Base-by-base conservation (phyloP, 495 filamentous ascomycete species). In the Terfezia boudieri region DNA sequence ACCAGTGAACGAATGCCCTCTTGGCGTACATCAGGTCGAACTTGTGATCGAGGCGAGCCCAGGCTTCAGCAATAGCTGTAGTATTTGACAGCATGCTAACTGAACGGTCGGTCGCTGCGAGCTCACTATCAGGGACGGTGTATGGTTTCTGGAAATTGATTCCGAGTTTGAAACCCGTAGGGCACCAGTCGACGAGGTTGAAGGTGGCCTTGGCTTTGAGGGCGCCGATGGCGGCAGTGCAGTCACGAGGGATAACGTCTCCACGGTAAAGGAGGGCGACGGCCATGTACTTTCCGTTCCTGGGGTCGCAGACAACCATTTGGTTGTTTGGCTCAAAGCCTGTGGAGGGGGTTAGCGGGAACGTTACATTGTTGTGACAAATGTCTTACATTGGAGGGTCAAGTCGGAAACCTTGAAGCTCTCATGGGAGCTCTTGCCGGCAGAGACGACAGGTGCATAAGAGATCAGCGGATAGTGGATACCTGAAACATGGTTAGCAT, bases 1-100 rank as follows among this genome's bases (percentile, higher is more conserved):
- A 98, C 90, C 90, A 98, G 73, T 98, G 90, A 52, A 98, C 90
- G 74, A 98, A 98, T 55, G 90, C 90, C 71, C 90, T 90, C 80
- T 98, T 98, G 68, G 88, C 88, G 78, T 96, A 96, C 90, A 98
- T 98, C 67, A 98, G 86, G 63, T 98, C 90, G 73, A 98, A 98
- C 73, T 98, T 98, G 78, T 83, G 82, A 55, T 89, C 92, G 53
- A 98, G 82, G 63, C 89, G 84, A 51, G 86, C 86, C 90, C 90
- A 98, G 55, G 90, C 90, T 74, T 98, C 89, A 65, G 88, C 84
- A 68, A 98, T 98, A 64, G 90, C 90, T 48, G 90, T 98, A 57
- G 92, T 98, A 77, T 98, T 98, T 71, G 92, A 95, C 54, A 98
- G 76, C 90, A 98, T 96, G 80, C 89, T 94, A 58, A 96, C 89